Evolutionary conservation across 2,329 filamentous ascomycete genomes (phyloP), one percentile per base, ranked within the genome.

Genomic region (Fusarium phyllophilum): DNA sequence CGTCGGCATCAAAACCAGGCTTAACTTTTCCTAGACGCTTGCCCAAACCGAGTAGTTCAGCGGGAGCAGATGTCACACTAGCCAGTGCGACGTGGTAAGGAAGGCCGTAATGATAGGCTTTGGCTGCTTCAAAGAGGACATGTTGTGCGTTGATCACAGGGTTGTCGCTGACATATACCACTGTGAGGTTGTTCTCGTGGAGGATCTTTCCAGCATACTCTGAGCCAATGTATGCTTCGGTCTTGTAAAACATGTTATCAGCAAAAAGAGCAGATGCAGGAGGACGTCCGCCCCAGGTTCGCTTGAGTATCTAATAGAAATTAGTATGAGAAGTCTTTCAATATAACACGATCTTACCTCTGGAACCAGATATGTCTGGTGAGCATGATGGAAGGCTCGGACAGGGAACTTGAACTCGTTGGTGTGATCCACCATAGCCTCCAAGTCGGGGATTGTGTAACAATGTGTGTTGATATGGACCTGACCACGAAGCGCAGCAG

Each of bases 181-280:
- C 86, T 0, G 90, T 92, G 38, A 93, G 84, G 33, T 89, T 90
- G 63, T 88, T 86, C 29, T 93, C 90, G 73, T 90, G 90, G 1
- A 93, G 85, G 8, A 90, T 85, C 78, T 92, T 92, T 33, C 91
- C 91, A 4, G 91, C 91, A 67, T 88, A 88, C 78, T 92, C 89
- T 17, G 90, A 92, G 1, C 87, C 91, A 9, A 88, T 83, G 74
- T 91, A 92, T 0, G 90, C 84, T 81, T 93, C 92, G 3, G 88
- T 85, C 81, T 93, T 93, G 85, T 93, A 93, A 79, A 89, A 92
- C 89, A 92, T 92, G 78, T 91, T 92, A 77, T 93, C 91, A 15
- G 91, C 91, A 75, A 93, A 93, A 8, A 92, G 82, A n/a, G 88
- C 91, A 22, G 85, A 87, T 8, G 86, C 88, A n/a, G 87, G 88